Evolutionary conservation across 225 moss, liverwort and hornwort genomes (phyloP).

Genomic region (Asterella californica): DNA sequence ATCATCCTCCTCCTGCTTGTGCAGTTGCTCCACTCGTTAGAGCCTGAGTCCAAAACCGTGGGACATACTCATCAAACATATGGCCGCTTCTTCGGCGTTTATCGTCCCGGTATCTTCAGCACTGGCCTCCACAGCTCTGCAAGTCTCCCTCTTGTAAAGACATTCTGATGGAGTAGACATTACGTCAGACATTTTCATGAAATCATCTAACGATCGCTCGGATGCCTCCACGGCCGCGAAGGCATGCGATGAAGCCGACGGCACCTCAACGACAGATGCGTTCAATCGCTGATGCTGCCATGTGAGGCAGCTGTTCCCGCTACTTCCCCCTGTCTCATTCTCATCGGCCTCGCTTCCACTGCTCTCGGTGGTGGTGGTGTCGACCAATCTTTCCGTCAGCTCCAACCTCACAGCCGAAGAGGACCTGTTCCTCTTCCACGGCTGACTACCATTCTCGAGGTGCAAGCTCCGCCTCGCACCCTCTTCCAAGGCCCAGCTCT

Average conservation of each 20-base stretch:
- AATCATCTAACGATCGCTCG: constrained; percentile 6
- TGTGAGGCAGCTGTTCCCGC: constrained; percentile 54
- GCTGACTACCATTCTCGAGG: not conserved
- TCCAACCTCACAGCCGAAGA: constrained; percentile 6
- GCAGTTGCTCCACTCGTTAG: not conserved
- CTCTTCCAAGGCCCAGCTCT: constrained; percentile 44
- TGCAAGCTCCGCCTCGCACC: constrained; percentile 9
- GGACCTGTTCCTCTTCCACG: constrained; percentile 23
- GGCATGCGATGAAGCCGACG: constrained; percentile 5
- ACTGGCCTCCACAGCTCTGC: not conserved
- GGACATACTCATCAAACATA: constrained; percentile 10
- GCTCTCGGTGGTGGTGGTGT: constrained; percentile 9
- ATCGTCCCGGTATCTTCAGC: constrained; percentile 6
- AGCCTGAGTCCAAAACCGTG: constrained; percentile 8
- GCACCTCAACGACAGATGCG: not conserved
- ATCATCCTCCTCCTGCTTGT: too few species aligned
- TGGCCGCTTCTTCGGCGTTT: constrained; percentile 9
- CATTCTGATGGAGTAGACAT: not conserved
- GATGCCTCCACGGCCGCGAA: not conserved
- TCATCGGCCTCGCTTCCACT: constrained; percentile 44
- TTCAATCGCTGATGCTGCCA: constrained; percentile 40
- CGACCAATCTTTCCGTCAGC: not conserved
- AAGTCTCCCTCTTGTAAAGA: not conserved
- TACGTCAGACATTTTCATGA: not conserved
- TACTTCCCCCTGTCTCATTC: constrained; percentile 38